A percentile compares a stretch with the other conserved stretches of the same genome.
phyloP scores from a whole-genome alignment of 305 asterid genomes.

The Fraxinus nigra region DNA sequence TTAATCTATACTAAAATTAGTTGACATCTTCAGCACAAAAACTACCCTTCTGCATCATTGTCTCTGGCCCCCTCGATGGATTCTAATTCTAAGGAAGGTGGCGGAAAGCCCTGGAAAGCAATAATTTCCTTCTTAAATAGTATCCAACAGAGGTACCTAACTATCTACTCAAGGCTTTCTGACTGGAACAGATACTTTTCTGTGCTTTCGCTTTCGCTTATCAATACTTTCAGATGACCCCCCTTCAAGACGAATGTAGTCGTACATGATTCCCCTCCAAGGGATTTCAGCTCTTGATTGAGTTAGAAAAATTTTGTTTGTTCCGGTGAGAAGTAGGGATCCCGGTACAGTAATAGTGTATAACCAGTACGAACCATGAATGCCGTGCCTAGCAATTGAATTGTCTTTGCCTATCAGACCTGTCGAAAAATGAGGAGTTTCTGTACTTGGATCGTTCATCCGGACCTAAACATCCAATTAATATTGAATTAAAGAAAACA shows the following conservation, averaged over 20 bases:
- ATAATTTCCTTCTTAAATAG: background rate
- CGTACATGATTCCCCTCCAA: constrained; percentile 68
- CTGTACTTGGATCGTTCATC: constrained; percentile 30
- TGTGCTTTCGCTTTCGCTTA: background rate
- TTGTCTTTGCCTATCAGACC: constrained; percentile 65
- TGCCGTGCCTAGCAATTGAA: constrained; percentile 75
- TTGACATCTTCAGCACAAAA: background rate
- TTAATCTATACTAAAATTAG: background rate
- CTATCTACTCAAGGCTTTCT: background rate
- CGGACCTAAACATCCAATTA: constrained; percentile 35
- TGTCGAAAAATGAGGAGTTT: constrained; percentile 42
- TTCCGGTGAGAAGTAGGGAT: constrained; percentile 26
- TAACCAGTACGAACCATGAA: constrained; percentile 64
- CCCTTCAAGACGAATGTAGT: constrained; percentile 67
- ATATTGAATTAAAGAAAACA: background rate
- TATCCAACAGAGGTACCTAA: background rate
- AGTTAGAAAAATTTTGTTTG: constrained; percentile 42
- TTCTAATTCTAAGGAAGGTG: background rate
- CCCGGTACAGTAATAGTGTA: constrained; percentile 41
- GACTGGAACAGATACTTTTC: background rate
- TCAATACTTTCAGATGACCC: constrained; percentile 22
- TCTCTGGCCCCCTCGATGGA: background rate
- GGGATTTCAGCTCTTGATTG: constrained; percentile 51
- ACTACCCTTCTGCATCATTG: background rate
- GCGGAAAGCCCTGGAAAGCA: background rate